Evolutionary conservation across 2,329 filamentous ascomycete genomes (phyloP), one percentile per base, ranked within the genome.

Genomic region (Cladosporium oxysporum): DNA sequence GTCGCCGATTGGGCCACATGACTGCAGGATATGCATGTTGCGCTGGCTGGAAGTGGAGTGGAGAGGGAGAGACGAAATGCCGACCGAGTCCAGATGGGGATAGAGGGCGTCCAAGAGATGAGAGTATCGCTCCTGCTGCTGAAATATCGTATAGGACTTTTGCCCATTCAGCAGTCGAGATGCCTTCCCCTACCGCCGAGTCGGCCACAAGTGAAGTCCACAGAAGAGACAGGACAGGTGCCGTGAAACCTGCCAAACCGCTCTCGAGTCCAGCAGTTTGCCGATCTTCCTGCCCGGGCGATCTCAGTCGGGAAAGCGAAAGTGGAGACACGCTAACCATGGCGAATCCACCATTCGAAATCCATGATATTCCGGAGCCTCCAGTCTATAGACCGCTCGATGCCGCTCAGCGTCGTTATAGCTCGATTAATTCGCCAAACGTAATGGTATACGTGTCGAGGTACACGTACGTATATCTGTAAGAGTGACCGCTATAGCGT

Each of bases 11-110:
- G 60, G 60, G 60, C 49, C 60, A 53, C 29, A 37, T 35, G 33
- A 11, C 37, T 31, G 58, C 58, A 61, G 41, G 14, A 49, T 47
- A 61, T 62, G 60, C 60, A 62, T 62, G 60, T 62, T 62, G 60
- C 60, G 60, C 60, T 62, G 60, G 60, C 60, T 62, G 60, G 60
- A 33, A 33, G 47, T 62, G 47, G 60, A 26, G 33, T 11, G 29
- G 53, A 57, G 52, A 49, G 33, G 21, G 7, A 26, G 41, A 47
- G n/a, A 16, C 53, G 47, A 47, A 29, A 16, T 62, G 47, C 31
- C 23, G 31, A 29, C 29, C 52, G 28, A 31, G 52, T 55, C 52
- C 52, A 55, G 29, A 55, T 33, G 52, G 18, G 23, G 28, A 31
- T 3, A 8, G 2, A 44, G 37, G 10, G 16, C 37, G 37, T 44